phyloP scores from a whole-genome alignment of 1,139 yeast species.

The Saccharomyces uvarum region DNA sequence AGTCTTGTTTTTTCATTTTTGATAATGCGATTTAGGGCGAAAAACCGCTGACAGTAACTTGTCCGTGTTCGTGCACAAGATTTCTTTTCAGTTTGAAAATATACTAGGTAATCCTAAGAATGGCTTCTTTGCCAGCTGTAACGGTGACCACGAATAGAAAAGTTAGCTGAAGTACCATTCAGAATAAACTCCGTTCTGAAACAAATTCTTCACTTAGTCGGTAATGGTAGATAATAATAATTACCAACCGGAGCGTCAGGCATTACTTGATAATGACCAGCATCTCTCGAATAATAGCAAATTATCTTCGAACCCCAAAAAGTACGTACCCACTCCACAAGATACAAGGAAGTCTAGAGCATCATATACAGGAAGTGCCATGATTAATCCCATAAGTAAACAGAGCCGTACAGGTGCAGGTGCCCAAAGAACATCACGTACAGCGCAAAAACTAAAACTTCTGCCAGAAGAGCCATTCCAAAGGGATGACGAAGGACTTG shows the following conservation, averaged over 20 bases:
- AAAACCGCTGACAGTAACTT: not conserved
- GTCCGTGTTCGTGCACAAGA: not conserved
- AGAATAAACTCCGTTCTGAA: not conserved
- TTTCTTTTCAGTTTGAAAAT: not conserved
- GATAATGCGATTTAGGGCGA: slow-evolving; percentile 1
- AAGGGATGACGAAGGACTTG: slow-evolving; percentile 30
- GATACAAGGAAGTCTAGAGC: not conserved
- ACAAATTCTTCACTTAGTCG: not conserved
- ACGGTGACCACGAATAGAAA: not conserved
- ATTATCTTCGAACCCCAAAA: not conserved
- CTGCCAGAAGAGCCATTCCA: slow-evolving; percentile 68
- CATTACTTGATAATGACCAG: not conserved
- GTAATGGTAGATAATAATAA: not conserved
- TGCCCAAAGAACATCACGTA: slow-evolving; percentile 81
- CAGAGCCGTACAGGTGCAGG: slow-evolving; percentile 41
- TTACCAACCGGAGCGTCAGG: not conserved
- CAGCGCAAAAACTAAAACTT: slow-evolving; percentile 77
- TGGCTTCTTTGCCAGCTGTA: not conserved
- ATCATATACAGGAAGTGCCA: not conserved
- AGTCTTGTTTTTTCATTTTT: not conserved
- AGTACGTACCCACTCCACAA: not conserved
- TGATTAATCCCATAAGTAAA: not conserved
- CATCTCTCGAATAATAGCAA: not conserved
- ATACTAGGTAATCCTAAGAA: not conserved
- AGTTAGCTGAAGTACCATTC: not conserved